phyloP scores from a whole-genome alignment of 139 green algal genomes.

The Microglena sp. region DNA sequence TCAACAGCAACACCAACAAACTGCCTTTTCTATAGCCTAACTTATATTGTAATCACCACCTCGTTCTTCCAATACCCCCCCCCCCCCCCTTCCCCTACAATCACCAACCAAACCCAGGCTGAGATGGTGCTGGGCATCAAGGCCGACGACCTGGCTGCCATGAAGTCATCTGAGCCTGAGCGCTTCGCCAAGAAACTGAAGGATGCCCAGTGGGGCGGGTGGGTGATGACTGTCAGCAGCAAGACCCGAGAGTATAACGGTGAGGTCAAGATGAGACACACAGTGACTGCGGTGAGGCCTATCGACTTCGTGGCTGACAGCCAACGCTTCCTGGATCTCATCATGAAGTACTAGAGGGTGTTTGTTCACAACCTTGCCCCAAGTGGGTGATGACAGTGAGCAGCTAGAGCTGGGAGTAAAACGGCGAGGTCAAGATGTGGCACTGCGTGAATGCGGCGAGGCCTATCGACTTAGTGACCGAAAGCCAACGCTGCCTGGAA shows the following conservation, averaged over 20 bases:
- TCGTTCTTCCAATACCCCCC: no score
- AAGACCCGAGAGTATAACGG: constrained; percentile 57
- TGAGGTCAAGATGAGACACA: constrained; percentile 48
- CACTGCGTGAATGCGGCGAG: constrained; percentile 38
- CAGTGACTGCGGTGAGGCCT: constrained; percentile 27
- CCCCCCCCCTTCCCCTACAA: not conserved
- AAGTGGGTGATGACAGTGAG: no score
- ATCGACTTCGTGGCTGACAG: constrained; percentile 42
- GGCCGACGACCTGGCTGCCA: constrained; percentile 42
- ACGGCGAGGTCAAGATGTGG: constrained; percentile 46
- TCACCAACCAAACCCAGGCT: constrained; percentile 21
- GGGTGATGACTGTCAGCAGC: constrained; percentile 12
- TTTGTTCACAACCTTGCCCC: no score
- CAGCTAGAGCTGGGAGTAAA: no score
- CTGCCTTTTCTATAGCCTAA: no score
- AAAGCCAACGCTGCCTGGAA: constrained; percentile 35
- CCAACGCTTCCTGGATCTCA: constrained; percentile 31
- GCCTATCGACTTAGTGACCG: constrained; percentile 34
- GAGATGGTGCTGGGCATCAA: constrained; percentile 30
- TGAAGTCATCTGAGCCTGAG: constrained; percentile 19
- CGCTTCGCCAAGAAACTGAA: constrained; percentile 4
- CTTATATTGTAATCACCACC: no score
- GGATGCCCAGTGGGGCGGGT: constrained; percentile 1
- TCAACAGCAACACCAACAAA: no score
- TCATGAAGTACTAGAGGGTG: constrained; percentile 29